A percentile compares a stretch with the other conserved stretches of the same genome.
These are phyloP conservation scores for Lagenaria siceraria DNA, from an alignment of 306 rosid genomes.

Conservation along the genomic window DNA sequence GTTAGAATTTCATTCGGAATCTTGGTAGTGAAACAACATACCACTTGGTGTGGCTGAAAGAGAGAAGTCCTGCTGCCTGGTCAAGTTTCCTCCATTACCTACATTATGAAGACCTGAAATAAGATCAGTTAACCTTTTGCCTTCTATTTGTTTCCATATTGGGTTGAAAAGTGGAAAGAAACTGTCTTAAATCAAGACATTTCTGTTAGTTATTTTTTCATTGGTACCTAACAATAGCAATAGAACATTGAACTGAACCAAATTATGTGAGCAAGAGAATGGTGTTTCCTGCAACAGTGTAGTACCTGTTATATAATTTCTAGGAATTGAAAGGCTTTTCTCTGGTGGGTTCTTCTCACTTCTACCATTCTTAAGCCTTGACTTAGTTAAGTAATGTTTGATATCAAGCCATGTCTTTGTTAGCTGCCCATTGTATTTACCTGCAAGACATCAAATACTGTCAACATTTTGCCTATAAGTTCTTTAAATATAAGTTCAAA, in stretches of 20 bases:
- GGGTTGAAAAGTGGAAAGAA: background rate
- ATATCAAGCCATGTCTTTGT: slow-evolving; percentile 4
- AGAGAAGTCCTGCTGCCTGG: background rate
- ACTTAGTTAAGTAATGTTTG: background rate
- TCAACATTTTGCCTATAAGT: background rate
- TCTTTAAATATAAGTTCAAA: background rate
- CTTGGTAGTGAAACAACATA: background rate
- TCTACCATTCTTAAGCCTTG: background rate
- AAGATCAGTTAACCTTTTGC: background rate
- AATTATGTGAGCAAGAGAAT: background rate
- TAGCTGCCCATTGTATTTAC: background rate
- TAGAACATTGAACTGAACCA: background rate
- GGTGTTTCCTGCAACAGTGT: background rate
- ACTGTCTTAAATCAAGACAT: background rate
- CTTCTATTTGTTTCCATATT: background rate
- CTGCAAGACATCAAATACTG: background rate
- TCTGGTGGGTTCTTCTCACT: background rate
- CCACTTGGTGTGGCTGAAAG: background rate
- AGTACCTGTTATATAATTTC: background rate
- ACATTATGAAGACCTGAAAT: background rate
- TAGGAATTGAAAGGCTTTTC: background rate
- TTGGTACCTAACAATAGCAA: background rate
- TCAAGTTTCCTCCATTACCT: background rate
- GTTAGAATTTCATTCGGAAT: background rate
- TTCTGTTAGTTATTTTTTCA: background rate